Conservation (phyloP, 441 rosid species). For the Arabidopsis hybrid region DNA sequence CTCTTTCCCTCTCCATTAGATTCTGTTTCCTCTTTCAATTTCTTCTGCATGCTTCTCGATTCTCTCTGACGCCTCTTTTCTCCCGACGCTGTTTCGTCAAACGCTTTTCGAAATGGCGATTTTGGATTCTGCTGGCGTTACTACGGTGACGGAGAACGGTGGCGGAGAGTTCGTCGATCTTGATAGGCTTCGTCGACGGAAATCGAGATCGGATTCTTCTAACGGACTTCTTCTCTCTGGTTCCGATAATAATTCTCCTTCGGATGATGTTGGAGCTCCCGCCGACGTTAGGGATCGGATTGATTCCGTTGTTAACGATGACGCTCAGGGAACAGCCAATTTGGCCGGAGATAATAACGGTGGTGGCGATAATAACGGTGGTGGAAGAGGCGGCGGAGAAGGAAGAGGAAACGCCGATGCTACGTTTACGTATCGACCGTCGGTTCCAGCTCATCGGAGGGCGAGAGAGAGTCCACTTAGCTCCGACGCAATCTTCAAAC, state of each 20-base stretch:
- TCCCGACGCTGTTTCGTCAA: neutral
- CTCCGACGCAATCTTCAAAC: conserved; percentile 90
- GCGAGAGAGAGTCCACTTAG: conserved; percentile 95
- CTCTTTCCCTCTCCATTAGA: conserved; percentile 6
- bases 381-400: conserved; percentile 38
- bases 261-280: conserved; percentile 27
- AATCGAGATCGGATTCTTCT: conserved; percentile 37
- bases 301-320: conserved; percentile 28
- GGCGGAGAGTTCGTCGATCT: conserved; percentile 56
- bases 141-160: conserved; percentile 37
- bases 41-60: conserved; percentile 41
- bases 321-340: conserved; percentile 37
- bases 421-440: conserved; percentile 71
- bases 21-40: conserved; percentile 24
- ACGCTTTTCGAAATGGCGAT: conserved; percentile 49
- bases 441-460: conserved; percentile 83
- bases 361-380: conserved; percentile 33
- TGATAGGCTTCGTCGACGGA: conserved; percentile 49
- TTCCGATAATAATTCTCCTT: conserved; percentile 8
- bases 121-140: conserved; percentile 50
- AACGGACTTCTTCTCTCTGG: conserved; percentile 25
- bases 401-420: conserved; percentile 38
- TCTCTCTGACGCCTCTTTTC: neutral
- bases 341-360: conserved; percentile 18
- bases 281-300: conserved; percentile 37